Percentiles rank a stretch among this genome's conserved stretches.
phyloP scores from a whole-genome alignment of 73 alveolate genomes.

The Paramecium octaurelia region DNA sequence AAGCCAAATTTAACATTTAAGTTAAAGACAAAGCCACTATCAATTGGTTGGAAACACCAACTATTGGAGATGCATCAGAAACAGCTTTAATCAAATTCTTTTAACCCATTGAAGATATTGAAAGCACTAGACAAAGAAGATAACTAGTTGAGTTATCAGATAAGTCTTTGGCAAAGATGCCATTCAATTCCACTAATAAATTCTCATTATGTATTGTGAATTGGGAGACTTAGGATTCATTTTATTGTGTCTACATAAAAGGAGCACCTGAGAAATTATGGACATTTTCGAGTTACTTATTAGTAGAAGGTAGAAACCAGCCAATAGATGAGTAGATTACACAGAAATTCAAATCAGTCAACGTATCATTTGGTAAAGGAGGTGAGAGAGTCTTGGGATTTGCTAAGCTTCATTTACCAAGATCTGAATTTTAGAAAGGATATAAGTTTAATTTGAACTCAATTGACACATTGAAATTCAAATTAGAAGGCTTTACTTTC shows the following conservation, averaged over 20 bases:
- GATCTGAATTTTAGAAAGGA: slow-evolving; percentile 57
- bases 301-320: background rate
- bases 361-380: slow-evolving; percentile 65
- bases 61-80: slow-evolving; percentile 92
- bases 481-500: slow-evolving; percentile 73
- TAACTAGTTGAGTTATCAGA: slow-evolving; percentile 35
- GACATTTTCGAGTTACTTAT: slow-evolving; percentile 30
- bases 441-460: slow-evolving; percentile 52
- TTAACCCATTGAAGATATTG: slow-evolving; percentile 75
- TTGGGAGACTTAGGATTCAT: slow-evolving; percentile 40
- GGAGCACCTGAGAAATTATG: slow-evolving; percentile 96
- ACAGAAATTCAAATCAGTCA: slow-evolving; percentile 62
- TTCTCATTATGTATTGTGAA: slow-evolving; percentile 46
- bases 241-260: slow-evolving; percentile 74
- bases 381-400: slow-evolving; percentile 88
- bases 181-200: slow-evolving; percentile 53
- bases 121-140: slow-evolving; percentile 60
- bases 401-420: slow-evolving; percentile 63
- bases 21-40: background rate
- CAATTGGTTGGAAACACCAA: slow-evolving; percentile 24
- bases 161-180: slow-evolving; percentile 49
- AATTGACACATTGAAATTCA: slow-evolving; percentile 69
- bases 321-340: slow-evolving; percentile 43
- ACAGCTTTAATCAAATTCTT: slow-evolving; percentile 90
- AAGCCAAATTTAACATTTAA: slow-evolving; percentile 53